A percentile compares a stretch with the other conserved stretches of the same genome.
Conservation (phyloP, 768 basidiomycete species). For the Chiua virens region DNA sequence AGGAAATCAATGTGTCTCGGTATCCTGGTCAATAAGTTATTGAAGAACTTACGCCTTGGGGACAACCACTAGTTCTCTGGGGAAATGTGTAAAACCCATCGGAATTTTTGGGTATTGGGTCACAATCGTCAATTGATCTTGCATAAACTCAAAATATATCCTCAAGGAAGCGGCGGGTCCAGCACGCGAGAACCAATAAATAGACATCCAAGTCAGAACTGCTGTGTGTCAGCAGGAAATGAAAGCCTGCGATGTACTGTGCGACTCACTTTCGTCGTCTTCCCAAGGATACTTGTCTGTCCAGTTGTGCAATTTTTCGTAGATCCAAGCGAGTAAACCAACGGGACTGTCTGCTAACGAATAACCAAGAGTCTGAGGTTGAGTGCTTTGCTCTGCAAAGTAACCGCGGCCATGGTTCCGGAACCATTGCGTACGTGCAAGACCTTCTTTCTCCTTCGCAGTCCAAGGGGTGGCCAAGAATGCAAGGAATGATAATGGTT, state of each 20-base stretch:
- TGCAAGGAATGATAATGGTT: conserved; percentile 31
- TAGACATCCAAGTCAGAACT: conserved; percentile 63
- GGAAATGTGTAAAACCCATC: conserved; percentile 51
- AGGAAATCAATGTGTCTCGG: not conserved
- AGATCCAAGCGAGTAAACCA: conserved; percentile 54
- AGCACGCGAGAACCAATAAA: conserved; percentile 57
- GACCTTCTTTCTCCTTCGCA: conserved; percentile 23
- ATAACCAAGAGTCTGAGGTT: conserved; percentile 57
- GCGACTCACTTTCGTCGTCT: conserved; percentile 51
- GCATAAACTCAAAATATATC: conserved; percentile 53
- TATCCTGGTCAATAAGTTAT: not conserved
- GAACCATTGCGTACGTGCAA: conserved; percentile 22
- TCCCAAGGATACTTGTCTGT: conserved; percentile 56
- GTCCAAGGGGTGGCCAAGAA: conserved; percentile 31
- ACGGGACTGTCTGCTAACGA: conserved; percentile 55
- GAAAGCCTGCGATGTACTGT: not conserved
- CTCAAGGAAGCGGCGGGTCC: conserved; percentile 58
- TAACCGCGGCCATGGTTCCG: conserved; percentile 31
- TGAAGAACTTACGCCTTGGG: conserved; percentile 37
- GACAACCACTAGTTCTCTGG: conserved; percentile 42
- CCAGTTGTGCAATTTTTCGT: conserved; percentile 50
- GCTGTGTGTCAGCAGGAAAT: not conserved
- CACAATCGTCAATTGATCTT: not conserved
- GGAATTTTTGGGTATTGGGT: conserved; percentile 33
- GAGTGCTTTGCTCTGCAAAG: conserved; percentile 34